Evolutionary conservation across 2,329 filamentous ascomycete genomes (phyloP).

Genomic region (Trichophyton schoenleinii): DNA sequence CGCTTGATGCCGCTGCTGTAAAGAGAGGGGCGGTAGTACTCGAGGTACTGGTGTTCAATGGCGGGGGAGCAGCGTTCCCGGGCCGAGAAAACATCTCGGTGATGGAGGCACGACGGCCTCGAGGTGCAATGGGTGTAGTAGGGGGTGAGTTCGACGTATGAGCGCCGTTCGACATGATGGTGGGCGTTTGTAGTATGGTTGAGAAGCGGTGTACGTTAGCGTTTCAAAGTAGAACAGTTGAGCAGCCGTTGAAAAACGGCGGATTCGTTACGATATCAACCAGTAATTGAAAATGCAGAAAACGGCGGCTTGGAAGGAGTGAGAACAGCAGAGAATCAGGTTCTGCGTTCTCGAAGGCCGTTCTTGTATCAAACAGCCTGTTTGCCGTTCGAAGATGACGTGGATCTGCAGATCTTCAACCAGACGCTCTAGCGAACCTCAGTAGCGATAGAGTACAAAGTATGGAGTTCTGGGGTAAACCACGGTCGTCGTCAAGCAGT

Average conservation of each 20-base stretch:
- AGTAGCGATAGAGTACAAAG: neutral
- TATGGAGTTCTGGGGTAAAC: neutral
- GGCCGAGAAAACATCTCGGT: conserved; percentile 30
- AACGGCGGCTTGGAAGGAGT: neutral
- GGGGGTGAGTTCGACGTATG: conserved; percentile 18
- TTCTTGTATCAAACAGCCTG: neutral
- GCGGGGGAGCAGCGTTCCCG: conserved; percentile 16
- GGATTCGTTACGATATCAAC: neutral
- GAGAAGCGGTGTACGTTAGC: neutral
- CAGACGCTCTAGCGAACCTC: neutral
- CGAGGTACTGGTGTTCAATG: conserved; percentile 44
- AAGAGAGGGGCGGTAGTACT: conserved; percentile 26
- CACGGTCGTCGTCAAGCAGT: neutral
- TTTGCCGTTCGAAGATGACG: neutral
- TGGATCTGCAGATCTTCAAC: conserved; percentile 2
- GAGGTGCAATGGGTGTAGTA: conserved; percentile 23
- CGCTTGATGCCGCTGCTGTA: conserved; percentile 30
- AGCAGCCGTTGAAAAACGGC: neutral
- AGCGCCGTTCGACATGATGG: neutral
- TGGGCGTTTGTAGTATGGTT: neutral
- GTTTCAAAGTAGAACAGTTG: neutral
- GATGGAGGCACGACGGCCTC: conserved; percentile 37
- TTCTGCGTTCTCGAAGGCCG: neutral
- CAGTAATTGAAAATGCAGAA: neutral
- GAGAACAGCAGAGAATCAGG: neutral